phyloP scores from a whole-genome alignment of 2,329 filamentous ascomycete species.

The Aureobasidium musti region DNA sequence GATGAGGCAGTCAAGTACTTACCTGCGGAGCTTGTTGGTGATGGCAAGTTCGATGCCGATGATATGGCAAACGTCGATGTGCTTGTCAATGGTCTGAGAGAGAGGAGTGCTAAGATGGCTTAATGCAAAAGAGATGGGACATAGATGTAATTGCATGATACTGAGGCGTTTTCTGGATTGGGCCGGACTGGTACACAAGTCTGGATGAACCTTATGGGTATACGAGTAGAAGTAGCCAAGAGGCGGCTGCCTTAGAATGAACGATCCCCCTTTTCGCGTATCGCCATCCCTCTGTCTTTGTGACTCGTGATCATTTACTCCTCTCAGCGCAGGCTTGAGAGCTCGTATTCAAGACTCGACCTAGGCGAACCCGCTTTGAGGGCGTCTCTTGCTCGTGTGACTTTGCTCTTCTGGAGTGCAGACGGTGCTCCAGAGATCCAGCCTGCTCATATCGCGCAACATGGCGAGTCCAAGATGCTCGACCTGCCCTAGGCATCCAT shows the following conservation, averaged over 20 bases:
- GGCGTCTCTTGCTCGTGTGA: background rate
- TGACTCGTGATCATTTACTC: background rate
- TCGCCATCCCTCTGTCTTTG: background rate
- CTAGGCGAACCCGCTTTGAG: background rate
- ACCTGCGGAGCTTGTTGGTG: conserved; percentile 59
- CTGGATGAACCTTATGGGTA: background rate
- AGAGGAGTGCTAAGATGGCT: conserved; percentile 30
- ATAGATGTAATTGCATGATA: conserved; percentile 1
- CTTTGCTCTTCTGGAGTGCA: too few species aligned
- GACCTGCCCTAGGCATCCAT: background rate
- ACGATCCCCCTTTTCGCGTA: background rate
- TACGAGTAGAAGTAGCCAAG: conserved; percentile 20
- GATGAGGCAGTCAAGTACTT: conserved; percentile 67
- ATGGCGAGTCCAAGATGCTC: too few species aligned
- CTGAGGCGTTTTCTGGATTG: conserved; percentile 1
- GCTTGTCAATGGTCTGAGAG: conserved; percentile 40
- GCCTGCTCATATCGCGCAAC: background rate
- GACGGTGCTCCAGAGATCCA: too few species aligned
- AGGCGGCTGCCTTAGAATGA: conserved; percentile 8
- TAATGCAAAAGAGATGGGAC: background rate
- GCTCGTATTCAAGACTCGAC: background rate
- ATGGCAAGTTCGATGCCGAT: conserved; percentile 67
- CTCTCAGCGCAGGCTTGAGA: background rate
- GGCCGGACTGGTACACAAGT: background rate
- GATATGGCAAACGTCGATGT: conserved; percentile 85